Evolutionary conservation across 2,329 filamentous ascomycete species (phyloP).

Genomic region (Monascus ruber): DNA sequence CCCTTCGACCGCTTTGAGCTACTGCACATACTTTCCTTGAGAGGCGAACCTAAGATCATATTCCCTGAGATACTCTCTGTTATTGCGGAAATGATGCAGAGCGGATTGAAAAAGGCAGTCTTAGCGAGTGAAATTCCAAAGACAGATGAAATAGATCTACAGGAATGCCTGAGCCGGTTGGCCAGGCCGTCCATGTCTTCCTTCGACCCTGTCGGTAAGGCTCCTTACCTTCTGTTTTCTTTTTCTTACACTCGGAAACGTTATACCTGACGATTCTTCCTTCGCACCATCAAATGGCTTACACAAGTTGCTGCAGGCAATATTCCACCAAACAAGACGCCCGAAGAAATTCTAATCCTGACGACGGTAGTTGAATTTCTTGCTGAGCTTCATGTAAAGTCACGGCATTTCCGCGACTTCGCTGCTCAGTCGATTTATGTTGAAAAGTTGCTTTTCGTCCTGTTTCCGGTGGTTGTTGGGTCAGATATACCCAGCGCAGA

Average conservation of each 20-base stretch:
- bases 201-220: conserved; percentile 5
- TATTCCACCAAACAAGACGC: conserved; percentile 29
- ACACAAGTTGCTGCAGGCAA: conserved; percentile 14
- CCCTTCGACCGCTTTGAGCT: conserved; percentile 65
- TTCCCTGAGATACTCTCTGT: conserved; percentile 71
- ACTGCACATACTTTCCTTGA: conserved; percentile 54
- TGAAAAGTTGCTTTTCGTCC: conserved; percentile 61
- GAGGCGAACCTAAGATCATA: conserved; percentile 51
- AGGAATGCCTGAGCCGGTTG: conserved; percentile 4
- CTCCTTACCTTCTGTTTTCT: background rate
- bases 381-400: conserved; percentile 65
- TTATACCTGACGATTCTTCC: background rate
- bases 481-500: conserved; percentile 73
- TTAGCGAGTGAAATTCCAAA: conserved; percentile 52
- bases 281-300: background rate
- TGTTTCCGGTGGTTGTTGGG: conserved; percentile 83
- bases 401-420: conserved; percentile 70
- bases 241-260: background rate
- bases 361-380: conserved; percentile 70
- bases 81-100: conserved; percentile 76
- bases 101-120: conserved; percentile 57
- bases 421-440: conserved; percentile 69
- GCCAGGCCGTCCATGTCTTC: conserved; percentile 7
- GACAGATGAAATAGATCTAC: conserved; percentile 27
- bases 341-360: conserved; percentile 54